Conservation (phyloP, 2,329 filamentous ascomycete species). For the Macroventuria anomochaeta region DNA sequence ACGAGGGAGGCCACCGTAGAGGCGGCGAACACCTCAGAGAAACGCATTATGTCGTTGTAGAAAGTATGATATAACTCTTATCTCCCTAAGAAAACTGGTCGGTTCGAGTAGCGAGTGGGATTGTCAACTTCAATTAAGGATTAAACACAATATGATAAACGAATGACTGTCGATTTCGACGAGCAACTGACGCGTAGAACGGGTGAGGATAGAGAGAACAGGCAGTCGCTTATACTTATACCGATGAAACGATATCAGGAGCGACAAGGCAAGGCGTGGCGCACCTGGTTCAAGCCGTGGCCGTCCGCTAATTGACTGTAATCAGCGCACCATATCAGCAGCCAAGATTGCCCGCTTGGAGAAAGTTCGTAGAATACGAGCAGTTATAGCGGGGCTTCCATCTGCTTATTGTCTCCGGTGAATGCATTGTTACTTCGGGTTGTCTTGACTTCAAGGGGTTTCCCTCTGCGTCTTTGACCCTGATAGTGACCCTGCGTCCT, state of each 20-base stretch:
- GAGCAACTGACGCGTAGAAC: constrained; percentile 34
- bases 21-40: constrained; percentile 37
- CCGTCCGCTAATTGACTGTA: constrained; percentile 21
- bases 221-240: constrained; percentile 31
- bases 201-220: constrained; percentile 20
- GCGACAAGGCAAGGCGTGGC: constrained; percentile 24
- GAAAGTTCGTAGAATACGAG: constrained; percentile 24
- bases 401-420: neutral
- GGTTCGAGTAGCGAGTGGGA: constrained; percentile 25
- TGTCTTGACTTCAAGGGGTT: neutral
- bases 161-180: constrained; percentile 36
- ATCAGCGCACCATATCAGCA: constrained; percentile 24
- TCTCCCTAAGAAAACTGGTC: constrained; percentile 5
- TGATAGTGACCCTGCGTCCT: neutral
- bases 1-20: constrained; percentile 39
- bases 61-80: constrained; percentile 1
- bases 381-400: constrained; percentile 18
- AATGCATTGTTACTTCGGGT: constrained; percentile 4
- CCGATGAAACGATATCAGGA: constrained; percentile 14
- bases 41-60: constrained; percentile 36
- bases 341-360: constrained; percentile 29
- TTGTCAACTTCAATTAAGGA: constrained; percentile 25
- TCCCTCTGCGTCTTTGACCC: no score
- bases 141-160: constrained; percentile 25
- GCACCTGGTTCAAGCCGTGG: constrained; percentile 25